Evolutionary conservation across 352 stramenopile genomes (phyloP), one percentile per base, ranked within the genome.

Genomic region (Globisporangium paddicum): DNA sequence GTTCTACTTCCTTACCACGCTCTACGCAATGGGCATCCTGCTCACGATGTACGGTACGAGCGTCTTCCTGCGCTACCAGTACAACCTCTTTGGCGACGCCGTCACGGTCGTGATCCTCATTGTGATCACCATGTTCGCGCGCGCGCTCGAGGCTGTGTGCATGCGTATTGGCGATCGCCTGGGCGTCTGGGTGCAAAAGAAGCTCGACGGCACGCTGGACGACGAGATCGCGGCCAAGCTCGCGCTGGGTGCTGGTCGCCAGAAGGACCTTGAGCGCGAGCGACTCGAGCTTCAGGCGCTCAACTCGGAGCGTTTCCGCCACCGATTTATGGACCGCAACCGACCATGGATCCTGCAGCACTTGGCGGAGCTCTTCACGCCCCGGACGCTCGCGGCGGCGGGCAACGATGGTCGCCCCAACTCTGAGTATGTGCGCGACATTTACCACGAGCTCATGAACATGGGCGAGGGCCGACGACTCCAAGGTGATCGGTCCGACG

Each of bases 311-410:
- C 75, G 90, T 14, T 99, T 99, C 69, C 82, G 96, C 11, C 94
- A 98, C 61, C 85, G 96, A 13, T 99, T 99, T 66, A 79, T 99
- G 35, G 95, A 99, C 46, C 89, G 95, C 46, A 99, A 99, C 71
- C 78, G 92, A 0, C 96, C 96, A 19, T 99, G 96, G 96, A 91
- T 99, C 26, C 67, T 99, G 16, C 93, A 98, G 61, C 96, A 99
- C 71, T 75, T 99, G 16, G 86, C 94, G 1, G 95, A 99, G 65
- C 75, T 99, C 19, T 91, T 99, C 51, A 99, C 96, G 26, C 95
- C 96, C 13, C 73, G 94, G 10, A 96, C 87, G 38, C 72, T 98
- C 35, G 71, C 95, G 51, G 69, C 76, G 3, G 60, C 66, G 0
- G 64, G 59, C 5, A 52, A 64, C 2, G 91, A 98, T 56, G 88